These are phyloP conservation scores for Hysterangium stoloniferum DNA, from an alignment of 768 basidiomycete species.

Conservation along the genomic window DNA sequence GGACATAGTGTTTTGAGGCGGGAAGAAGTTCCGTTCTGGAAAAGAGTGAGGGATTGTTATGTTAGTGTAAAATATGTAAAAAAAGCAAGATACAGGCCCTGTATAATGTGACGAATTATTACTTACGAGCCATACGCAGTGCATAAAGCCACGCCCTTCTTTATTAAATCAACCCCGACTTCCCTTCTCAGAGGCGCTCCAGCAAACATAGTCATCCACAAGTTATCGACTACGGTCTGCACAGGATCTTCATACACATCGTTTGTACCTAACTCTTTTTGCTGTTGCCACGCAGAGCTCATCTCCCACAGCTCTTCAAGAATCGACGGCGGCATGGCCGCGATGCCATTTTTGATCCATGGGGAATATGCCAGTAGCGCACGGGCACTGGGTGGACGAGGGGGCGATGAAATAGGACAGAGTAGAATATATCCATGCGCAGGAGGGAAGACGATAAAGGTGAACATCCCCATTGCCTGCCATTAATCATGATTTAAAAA, in stretches of 20 bases:
- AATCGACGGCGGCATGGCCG: not conserved
- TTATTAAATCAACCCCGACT: slow-evolving; percentile 8
- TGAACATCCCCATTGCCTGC: slow-evolving; percentile 7
- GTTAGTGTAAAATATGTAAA: not conserved
- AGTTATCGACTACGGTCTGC: slow-evolving; percentile 1
- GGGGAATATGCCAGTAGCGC: not conserved
- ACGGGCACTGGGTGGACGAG: not conserved
- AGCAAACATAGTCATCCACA: slow-evolving; percentile 12
- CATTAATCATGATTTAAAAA: not conserved
- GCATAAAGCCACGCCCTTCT: slow-evolving; percentile 6
- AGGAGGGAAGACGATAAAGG: not conserved
- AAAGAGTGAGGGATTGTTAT: too few species aligned
- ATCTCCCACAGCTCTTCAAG: slow-evolving; percentile 1
- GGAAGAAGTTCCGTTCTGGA: slow-evolving; percentile 18
- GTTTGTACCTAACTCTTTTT: too few species aligned
- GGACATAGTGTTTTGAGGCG: slow-evolving; percentile 7
- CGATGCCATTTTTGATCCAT: not conserved
- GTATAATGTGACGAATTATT: not conserved
- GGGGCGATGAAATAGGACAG: not conserved
- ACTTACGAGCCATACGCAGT: slow-evolving; percentile 14
- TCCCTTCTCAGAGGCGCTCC: slow-evolving; percentile 15
- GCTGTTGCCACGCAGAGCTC: too few species aligned
- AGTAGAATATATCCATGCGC: not conserved
- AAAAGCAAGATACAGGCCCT: not conserved
- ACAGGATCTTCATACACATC: too few species aligned